A percentile compares a stretch with the other conserved stretches of the same genome.
Evolutionary conservation across 306 rosid genomes (phyloP).

Genomic region (Spatholobus suberectus): DNA sequence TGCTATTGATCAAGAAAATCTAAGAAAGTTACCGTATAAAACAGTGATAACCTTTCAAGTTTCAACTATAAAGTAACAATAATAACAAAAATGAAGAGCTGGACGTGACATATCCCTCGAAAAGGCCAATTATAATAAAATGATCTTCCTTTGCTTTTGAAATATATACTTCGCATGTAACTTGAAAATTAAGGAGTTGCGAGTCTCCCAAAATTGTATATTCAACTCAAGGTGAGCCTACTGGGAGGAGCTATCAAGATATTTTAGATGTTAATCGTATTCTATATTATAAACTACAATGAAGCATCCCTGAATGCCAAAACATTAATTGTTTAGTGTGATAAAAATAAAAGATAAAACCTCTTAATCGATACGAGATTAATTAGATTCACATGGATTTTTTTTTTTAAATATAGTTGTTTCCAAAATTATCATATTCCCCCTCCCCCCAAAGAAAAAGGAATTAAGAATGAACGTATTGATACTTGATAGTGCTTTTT

Average conservation of each 20-base stretch:
- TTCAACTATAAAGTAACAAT: slow-evolving; percentile 34
- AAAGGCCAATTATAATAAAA: slow-evolving; percentile 37
- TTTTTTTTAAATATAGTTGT: background rate
- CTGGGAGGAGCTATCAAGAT: background rate
- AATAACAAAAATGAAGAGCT: slow-evolving; percentile 34
- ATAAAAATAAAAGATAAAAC: background rate
- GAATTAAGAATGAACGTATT: background rate
- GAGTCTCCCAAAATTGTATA: background rate
- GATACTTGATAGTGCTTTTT: background rate
- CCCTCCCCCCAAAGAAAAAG: background rate
- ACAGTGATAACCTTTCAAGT: slow-evolving; percentile 35
- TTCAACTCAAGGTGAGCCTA: too few species aligned
- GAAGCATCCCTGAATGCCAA: background rate
- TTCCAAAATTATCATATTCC: background rate
- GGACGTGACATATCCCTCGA: slow-evolving; percentile 12
- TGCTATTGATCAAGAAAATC: background rate
- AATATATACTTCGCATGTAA: background rate
- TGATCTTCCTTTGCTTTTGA: slow-evolving; percentile 17
- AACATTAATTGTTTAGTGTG: background rate
- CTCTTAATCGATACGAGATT: background rate
- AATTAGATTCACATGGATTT: background rate
- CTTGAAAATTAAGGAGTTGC: background rate
- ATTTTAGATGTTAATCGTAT: background rate
- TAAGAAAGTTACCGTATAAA: slow-evolving; percentile 41
- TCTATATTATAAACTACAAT: background rate